A percentile compares a stretch with the other conserved stretches of the same genome.
Evolutionary conservation across 179 eudicot species (phyloP).

Genomic region (Beta lomatogona): DNA sequence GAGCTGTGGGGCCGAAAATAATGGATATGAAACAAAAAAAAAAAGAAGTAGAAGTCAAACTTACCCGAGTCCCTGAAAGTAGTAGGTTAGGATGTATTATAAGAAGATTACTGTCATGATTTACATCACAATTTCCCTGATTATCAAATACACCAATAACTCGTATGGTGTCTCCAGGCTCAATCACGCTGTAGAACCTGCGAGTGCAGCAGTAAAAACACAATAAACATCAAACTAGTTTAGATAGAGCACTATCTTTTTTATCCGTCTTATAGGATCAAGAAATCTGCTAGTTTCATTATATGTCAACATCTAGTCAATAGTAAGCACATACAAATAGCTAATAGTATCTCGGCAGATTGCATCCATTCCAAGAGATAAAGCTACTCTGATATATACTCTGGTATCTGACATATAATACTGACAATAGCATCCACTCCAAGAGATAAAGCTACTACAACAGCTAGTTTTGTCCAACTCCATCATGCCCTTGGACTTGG

Average conservation of each 20-base stretch:
- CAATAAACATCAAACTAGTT: constrained; percentile 4
- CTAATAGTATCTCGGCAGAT: too few species aligned
- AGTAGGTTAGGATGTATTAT: constrained; percentile 84
- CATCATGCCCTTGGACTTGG: too few species aligned
- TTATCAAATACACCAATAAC: constrained; percentile 84
- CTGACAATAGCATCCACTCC: too few species aligned
- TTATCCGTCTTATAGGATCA: background rate
- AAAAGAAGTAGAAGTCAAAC: background rate
- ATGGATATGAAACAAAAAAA: background rate
- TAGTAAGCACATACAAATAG: background rate
- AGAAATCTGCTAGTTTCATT: background rate
- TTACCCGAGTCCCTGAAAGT: constrained; percentile 97
- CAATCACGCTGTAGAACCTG: constrained; percentile 83
- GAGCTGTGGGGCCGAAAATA: background rate
- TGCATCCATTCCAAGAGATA: too few species aligned
- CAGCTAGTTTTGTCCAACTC: too few species aligned
- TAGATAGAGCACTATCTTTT: background rate
- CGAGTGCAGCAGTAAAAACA: constrained; percentile 16
- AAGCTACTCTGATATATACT: too few species aligned
- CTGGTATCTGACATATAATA: too few species aligned
- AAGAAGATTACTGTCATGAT: constrained; percentile 70
- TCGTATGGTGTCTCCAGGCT: constrained; percentile 87
- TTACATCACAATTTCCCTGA: constrained; percentile 71
- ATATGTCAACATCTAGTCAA: background rate
- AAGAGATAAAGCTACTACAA: too few species aligned